A percentile compares a stretch with the other conserved stretches of the same genome.
These are phyloP conservation scores for Corchorus olitorius DNA, from an alignment of 345 rosid species.

Conservation along the genomic window DNA sequence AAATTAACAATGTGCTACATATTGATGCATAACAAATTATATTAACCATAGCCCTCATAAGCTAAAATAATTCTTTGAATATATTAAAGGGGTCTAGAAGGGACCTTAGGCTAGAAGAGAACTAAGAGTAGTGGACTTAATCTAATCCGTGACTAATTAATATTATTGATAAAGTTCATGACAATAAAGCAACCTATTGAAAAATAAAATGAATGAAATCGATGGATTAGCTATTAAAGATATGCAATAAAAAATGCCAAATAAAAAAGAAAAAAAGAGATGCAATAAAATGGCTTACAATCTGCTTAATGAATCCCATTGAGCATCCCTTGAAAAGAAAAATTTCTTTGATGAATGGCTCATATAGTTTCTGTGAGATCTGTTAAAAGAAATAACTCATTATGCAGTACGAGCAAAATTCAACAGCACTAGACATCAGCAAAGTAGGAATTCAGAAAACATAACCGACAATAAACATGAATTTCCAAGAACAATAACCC, in stretches of 20 bases:
- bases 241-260: background rate
- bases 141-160: constrained; percentile 7
- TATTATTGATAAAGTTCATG: background rate
- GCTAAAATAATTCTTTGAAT: background rate
- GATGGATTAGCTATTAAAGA: background rate
- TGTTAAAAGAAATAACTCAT: constrained; percentile 26
- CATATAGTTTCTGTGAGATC: constrained; percentile 79
- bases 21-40: background rate
- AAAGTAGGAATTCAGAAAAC: background rate
- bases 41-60: background rate
- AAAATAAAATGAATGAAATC: background rate
- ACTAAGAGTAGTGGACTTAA: background rate
- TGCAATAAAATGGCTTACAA: constrained; percentile 50
- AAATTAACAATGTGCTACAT: background rate
- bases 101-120: background rate
- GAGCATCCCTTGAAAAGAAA: constrained; percentile 77
- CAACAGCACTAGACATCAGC: background rate
- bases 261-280: no score
- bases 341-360: constrained; percentile 65
- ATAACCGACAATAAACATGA: background rate
- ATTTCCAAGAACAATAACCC: background rate
- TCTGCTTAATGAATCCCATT: constrained; percentile 71
- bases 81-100: background rate
- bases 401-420: background rate
- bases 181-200: background rate